A percentile compares a stretch with the other conserved stretches of the same genome.
phyloP scores from a whole-genome alignment of 2,329 filamentous ascomycete genomes.

The Ceratocystis papillata region DNA sequence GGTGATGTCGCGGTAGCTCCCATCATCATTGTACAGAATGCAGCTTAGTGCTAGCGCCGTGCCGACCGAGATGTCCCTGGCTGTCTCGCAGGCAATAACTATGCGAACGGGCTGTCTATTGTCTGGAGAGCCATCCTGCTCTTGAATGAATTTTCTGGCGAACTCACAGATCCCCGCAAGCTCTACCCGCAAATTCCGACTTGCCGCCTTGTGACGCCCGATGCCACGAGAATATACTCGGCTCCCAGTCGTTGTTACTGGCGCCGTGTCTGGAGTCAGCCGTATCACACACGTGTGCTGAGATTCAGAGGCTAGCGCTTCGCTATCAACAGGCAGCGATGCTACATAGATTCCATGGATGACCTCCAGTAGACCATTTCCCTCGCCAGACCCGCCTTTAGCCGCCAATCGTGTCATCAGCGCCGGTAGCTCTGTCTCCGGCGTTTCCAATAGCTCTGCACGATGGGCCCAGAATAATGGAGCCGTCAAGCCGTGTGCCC shows the following conservation, averaged over 20 bases:
- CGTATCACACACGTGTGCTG: slow-evolving; percentile 31
- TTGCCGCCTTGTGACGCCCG: slow-evolving; percentile 63
- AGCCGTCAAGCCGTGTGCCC: slow-evolving; percentile 72
- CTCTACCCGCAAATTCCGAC: slow-evolving; percentile 66
- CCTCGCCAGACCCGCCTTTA: slow-evolving; percentile 26
- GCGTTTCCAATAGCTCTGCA: slow-evolving; percentile 46
- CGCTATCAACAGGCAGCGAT: slow-evolving; percentile 28
- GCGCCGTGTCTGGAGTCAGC: slow-evolving; percentile 37
- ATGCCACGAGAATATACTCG: slow-evolving; percentile 42
- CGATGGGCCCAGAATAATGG: slow-evolving; percentile 66
- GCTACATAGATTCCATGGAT: slow-evolving; percentile 34
- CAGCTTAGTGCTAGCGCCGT: slow-evolving; percentile 67
- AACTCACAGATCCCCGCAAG: slow-evolving; percentile 54
- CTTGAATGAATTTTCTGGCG: slow-evolving; percentile 29
- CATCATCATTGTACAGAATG: slow-evolving; percentile 56
- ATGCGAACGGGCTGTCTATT: slow-evolving; percentile 27
- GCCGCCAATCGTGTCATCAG: slow-evolving; percentile 37
- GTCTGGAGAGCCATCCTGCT: not conserved
- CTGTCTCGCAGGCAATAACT: slow-evolving; percentile 62
- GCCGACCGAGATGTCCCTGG: slow-evolving; percentile 71
- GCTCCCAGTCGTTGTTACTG: slow-evolving; percentile 35
- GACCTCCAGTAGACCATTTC: slow-evolving; percentile 28
- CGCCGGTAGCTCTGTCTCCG: slow-evolving; percentile 52
- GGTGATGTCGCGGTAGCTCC: slow-evolving; percentile 33
- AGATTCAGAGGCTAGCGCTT: slow-evolving; percentile 29